Conservation (phyloP, 2,329 filamentous ascomycete species). For the Neonectria punicea region DNA sequence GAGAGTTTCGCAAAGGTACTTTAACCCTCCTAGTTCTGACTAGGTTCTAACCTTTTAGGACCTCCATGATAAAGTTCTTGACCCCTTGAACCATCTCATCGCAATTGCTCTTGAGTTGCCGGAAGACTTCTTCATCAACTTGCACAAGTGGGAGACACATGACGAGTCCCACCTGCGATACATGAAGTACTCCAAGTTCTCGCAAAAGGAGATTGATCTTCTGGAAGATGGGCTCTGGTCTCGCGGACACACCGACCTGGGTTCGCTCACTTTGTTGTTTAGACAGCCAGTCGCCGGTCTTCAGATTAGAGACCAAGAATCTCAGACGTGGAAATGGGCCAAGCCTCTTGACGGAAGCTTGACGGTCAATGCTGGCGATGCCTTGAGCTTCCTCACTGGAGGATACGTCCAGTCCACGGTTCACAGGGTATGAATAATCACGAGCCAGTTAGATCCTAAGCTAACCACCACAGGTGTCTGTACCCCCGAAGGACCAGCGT, state of each 20-base stretch:
- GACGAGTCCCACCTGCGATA: conserved; percentile 71
- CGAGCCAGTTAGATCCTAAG: too few relatives aligned
- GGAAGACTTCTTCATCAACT: conserved; percentile 63
- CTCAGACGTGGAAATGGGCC: conserved; percentile 62
- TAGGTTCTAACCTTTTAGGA: conserved; percentile 40
- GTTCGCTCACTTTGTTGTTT: conserved; percentile 66
- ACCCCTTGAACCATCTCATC: conserved; percentile 68
- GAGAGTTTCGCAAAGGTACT: conserved; percentile 31
- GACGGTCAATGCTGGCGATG: conserved; percentile 63
- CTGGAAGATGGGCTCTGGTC: conserved; percentile 56
- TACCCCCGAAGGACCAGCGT: conserved; percentile 53
- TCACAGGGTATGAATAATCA: conserved; percentile 45
- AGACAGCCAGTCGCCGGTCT: conserved; percentile 67
- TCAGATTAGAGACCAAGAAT: conserved; percentile 61
- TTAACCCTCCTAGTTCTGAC: too few relatives aligned
- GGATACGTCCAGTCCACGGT: conserved; percentile 57
- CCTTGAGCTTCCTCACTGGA: conserved; percentile 59
- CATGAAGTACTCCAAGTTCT: conserved; percentile 67
- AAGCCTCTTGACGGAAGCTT: conserved; percentile 60
- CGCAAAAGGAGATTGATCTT: conserved; percentile 57
- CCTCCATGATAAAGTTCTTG: conserved; percentile 64
- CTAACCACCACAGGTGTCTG: conserved; percentile 43
- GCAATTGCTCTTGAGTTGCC: conserved; percentile 70
- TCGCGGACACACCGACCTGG: conserved; percentile 66
- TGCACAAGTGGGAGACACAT: conserved; percentile 67